Base-by-base conservation (phyloP, 139 green algal genomes). In the Auxenochlorella pyrenoidosa region DNA sequence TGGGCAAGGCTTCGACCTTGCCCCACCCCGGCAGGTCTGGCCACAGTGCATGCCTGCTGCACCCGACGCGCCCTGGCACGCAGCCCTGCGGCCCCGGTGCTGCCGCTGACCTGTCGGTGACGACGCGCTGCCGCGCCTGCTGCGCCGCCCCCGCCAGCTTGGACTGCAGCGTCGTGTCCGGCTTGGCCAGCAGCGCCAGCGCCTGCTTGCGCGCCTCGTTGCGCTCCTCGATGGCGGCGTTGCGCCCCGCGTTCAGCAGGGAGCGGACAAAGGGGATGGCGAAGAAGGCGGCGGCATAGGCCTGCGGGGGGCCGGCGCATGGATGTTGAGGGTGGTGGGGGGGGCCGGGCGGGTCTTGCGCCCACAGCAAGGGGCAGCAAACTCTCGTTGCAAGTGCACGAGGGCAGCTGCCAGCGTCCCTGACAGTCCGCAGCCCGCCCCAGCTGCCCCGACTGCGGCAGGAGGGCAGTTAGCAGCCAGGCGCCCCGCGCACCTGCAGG, bases 281-380 rank as follows among this genome's bases (percentile, higher is more conserved):
- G 86, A 99, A 98, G 92, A 99, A 99, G 19, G 93, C 87, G 19
- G 84, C 90, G 16, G 97, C 97, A 86, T 99, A 99, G 5, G 86
- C 88, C 68, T 90, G 85, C 76, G 97, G 90, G 71, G 16, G 10
- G 10, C 47, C 6, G 10, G 47, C 47, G 10, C 47, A 54, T 54
- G 47, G 8, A 54, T n/a, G n/a, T n/a, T n/a, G 10, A 54, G 47
- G 47, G 47, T 54, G 47, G 47, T 18, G 6, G 47, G 47, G 47
- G 6, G n/a, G n/a, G n/a, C n/a, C n/a, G 47, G 47, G 47, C 10
- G 47, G 47, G 47, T 10, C 47, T 54, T 54, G n/a, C n/a, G n/a
- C n/a, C n/a, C n/a, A 54, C 47, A 6, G 47, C 47, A 54, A 54
- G 47, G 10, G 47, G 6, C 47, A 54, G 47, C n/a, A n/a, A n/a